Evolutionary conservation across 108 stramenopile species (phyloP).

Genomic region (Nitzschia sp.): DNA sequence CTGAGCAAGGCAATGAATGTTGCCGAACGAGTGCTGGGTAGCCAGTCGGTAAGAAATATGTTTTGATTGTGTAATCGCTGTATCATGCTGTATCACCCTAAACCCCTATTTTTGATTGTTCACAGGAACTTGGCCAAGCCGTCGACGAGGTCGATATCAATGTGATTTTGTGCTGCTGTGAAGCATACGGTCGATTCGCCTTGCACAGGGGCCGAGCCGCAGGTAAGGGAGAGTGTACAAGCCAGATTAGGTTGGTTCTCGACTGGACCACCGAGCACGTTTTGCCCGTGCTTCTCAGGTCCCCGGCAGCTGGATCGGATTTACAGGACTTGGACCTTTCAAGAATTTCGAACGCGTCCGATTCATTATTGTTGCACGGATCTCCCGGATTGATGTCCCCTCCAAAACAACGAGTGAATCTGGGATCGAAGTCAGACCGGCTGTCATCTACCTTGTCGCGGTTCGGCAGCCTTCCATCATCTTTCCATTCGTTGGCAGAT

Average conservation of each 20-base stretch:
- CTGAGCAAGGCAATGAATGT: conserved; percentile 31
- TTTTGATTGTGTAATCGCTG: neutral
- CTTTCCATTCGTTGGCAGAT: neutral
- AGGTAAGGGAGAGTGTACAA: conserved; percentile 14
- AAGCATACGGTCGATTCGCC: conserved; percentile 61
- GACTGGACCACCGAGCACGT: conserved; percentile 65
- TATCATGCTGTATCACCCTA: neutral
- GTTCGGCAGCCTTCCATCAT: neutral
- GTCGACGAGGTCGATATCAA: conserved; percentile 30
- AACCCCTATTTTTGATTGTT: neutral
- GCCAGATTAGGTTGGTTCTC: conserved; percentile 38
- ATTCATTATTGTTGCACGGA: conserved; percentile 6
- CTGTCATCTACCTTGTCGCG: neutral
- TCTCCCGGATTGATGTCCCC: conserved; percentile 22
- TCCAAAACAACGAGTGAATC: conserved; percentile 29
- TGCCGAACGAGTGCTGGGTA: conserved; percentile 30
- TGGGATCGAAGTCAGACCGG: conserved; percentile 18
- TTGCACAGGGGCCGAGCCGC: conserved; percentile 63
- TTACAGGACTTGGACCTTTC: conserved; percentile 65
- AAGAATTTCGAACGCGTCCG: conserved; percentile 45
- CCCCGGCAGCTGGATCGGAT: conserved; percentile 22
- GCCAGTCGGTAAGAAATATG: conserved; percentile 13
- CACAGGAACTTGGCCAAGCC: neutral
- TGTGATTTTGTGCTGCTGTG: conserved; percentile 39
- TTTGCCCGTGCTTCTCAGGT: conserved; percentile 44